A percentile compares a stretch with the other conserved stretches of the same genome.
Evolutionary conservation across 345 rosid species (phyloP).

Genomic region (Boechera divaricarpa): DNA sequence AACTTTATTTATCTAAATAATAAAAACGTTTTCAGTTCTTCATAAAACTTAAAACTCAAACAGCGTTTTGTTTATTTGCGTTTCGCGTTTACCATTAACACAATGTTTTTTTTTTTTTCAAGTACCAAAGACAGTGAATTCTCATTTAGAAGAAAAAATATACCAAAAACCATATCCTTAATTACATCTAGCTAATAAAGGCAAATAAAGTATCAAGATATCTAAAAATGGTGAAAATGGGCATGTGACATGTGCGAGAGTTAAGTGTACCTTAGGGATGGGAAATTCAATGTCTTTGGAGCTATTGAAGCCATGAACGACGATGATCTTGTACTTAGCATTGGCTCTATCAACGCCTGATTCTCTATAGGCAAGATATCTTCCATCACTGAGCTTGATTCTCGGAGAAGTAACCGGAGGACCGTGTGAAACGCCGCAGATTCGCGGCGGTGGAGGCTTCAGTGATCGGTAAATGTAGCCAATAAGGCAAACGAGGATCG

Average conservation of each 20-base stretch:
- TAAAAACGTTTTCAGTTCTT: background rate
- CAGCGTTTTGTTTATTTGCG: background rate
- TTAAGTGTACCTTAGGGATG: slow-evolving; percentile 53
- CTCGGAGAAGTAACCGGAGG: slow-evolving; percentile 74
- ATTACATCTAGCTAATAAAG: background rate
- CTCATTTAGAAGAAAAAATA: background rate
- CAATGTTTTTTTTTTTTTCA: background rate
- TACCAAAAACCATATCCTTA: background rate
- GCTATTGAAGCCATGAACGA: slow-evolving; percentile 69
- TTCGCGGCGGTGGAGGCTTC: slow-evolving; percentile 74
- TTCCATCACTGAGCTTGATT: slow-evolving; percentile 75
- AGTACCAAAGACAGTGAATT: background rate
- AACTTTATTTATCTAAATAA: background rate
- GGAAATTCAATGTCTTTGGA: slow-evolving; percentile 69
- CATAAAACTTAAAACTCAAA: background rate
- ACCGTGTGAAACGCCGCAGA: slow-evolving; percentile 73
- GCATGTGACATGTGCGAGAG: background rate
- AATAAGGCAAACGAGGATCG: slow-evolving; percentile 56
- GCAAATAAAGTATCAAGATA: background rate
- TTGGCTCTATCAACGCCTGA: slow-evolving; percentile 63
- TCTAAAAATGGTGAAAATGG: background rate
- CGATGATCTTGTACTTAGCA: slow-evolving; percentile 62
- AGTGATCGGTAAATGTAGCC: slow-evolving; percentile 59
- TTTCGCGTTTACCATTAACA: background rate
- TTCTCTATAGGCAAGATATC: slow-evolving; percentile 84